Evolutionary conservation across 202 grass and related monocot genomes (phyloP), one percentile per base, ranked within the genome.

Genomic region (Schoenoplectus triqueter): DNA sequence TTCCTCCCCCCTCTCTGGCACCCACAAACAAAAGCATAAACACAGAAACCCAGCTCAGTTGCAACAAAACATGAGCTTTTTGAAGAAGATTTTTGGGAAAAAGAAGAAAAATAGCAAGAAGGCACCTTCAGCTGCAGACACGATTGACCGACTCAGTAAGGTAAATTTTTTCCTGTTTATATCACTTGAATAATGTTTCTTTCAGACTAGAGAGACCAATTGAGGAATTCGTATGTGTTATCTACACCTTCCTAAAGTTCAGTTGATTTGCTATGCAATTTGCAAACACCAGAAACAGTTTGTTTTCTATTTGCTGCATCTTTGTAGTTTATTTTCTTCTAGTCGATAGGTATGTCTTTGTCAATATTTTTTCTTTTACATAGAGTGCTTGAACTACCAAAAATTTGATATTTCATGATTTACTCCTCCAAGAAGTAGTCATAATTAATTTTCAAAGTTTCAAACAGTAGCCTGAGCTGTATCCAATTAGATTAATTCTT

Each of bases 91-190:
- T 73, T 49, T 73, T 50, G 46, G n/a, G 44, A 73, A 73, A 73
- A 73, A 73, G 69, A 73, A 73, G 45, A 73, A 50, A 2, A 73
- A 19, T 73, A 73, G 15, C 18, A 50, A 50, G 69, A 73, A 73
- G 17, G 10, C 69, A 20, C n/a, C 69, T 72, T 72, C 69, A 50
- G 44, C 69, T 50, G 15, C 69, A 49, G 69, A 73, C 8, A 50
- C 45, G 19, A 73, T 73, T 73, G 69, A 73, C 46, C 69, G 50
- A 50, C 69, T 73, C 69, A 50, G 2, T 50, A 73, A 73, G 69
- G 69, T 64, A 64, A 15, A n/a, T 60, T 64, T 64, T 5, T 64
- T 63, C 19, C 18, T 64, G 1, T 20, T 21, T 64, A 64, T 7
- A 2, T 9, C 61, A 64, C 18, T 64, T 64, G 4, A 5, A 20